phyloP scores from a whole-genome alignment of 2,329 filamentous ascomycete species.

The Ilyonectria sp. region DNA sequence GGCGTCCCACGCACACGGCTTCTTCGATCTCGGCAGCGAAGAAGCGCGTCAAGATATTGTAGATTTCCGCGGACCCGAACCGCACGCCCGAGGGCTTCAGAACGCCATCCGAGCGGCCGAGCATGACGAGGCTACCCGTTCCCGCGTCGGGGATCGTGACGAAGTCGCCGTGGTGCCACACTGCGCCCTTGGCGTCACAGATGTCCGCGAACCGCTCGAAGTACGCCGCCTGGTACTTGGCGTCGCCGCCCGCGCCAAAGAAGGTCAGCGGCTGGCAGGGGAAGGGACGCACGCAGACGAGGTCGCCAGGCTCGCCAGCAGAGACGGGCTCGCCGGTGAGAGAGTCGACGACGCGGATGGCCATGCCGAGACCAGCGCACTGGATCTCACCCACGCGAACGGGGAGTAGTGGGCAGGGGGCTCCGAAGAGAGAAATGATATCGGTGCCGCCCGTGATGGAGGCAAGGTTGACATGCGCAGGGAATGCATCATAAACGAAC shows the following conservation, averaged over 20 bases:
- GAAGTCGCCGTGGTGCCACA: conserved; percentile 98
- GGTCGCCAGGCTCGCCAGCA: conserved; percentile 83
- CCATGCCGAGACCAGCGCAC: conserved; percentile 84
- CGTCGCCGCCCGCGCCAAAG: conserved; percentile 76
- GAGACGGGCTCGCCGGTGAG: conserved; percentile 68
- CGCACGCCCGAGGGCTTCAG: conserved; percentile 92
- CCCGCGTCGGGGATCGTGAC: conserved; percentile 75
- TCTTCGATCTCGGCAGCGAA: conserved; percentile 87
- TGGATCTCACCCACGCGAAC: conserved; percentile 83
- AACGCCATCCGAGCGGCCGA: conserved; percentile 92
- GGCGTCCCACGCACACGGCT: conserved; percentile 87
- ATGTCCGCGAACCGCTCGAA: conserved; percentile 82
- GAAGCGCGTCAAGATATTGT: conserved; percentile 90
- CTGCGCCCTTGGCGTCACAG: conserved; percentile 56
- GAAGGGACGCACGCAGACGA: conserved; percentile 90
- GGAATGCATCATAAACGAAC: conserved; percentile 90
- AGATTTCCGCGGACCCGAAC: conserved; percentile 96
- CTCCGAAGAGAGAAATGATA: conserved; percentile 95
- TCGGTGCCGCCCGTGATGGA: conserved; percentile 98
- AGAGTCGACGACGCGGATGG: conserved; percentile 74
- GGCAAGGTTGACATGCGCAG: conserved; percentile 84
- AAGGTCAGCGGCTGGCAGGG: conserved; percentile 93
- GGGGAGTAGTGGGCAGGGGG: conserved; percentile 82
- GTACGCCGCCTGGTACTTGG: conserved; percentile 88
- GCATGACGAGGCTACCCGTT: conserved; percentile 88